Base-by-base conservation (phyloP, 1,284 basidiomycete genomes). In the Tylopilus microsporus region DNA sequence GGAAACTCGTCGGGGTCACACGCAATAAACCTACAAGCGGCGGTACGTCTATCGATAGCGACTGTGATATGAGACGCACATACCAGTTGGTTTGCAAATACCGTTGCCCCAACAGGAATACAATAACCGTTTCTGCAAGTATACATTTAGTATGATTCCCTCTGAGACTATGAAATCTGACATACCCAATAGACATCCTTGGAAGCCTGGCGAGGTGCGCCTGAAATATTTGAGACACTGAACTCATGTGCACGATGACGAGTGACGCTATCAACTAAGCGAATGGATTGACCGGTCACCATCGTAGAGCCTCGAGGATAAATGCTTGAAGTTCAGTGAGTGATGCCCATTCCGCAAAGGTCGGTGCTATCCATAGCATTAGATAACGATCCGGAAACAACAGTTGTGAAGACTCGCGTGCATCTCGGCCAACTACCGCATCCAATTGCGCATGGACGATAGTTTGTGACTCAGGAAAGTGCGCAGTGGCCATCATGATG, bases 401-500 rank as follows among this genome's bases (percentile, higher is more conserved):
- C 7, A 12, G 49, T 12, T 2, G 1, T n/a, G 3, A 21, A 45
- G 39, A 55, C 69, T 47, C 63, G 82, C 83, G 62, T 60, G 80
- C 71, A 36, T 79, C 79, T 19, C 71, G 72, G 1, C 85, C 85
- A 21, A 87, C 71, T 1, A 88, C 77, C 0, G 62, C 57, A 57
- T 88, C 85, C 4, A 90, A 66, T 66, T 89, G 82, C 5, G 79
- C 77, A 60, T 85, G 85, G 0, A 88, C 82, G 41, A 66, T 70
- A 5, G 68, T 73, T 56, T 85, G 83, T 1, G 78, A 74, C 13
- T 83, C 77, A 0, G 86, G 85, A 63, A 82, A 80, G 32, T 75
- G 75, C 0, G 85, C 85, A 3, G 87, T 83, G 0, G 87, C 86
- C 79, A 90, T 82, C 52, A 87, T 76, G 11, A 77, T 73, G 47